Evolutionary conservation across 78 protist species (phyloP).

Genomic region (Chrysochromulina tobinii): DNA sequence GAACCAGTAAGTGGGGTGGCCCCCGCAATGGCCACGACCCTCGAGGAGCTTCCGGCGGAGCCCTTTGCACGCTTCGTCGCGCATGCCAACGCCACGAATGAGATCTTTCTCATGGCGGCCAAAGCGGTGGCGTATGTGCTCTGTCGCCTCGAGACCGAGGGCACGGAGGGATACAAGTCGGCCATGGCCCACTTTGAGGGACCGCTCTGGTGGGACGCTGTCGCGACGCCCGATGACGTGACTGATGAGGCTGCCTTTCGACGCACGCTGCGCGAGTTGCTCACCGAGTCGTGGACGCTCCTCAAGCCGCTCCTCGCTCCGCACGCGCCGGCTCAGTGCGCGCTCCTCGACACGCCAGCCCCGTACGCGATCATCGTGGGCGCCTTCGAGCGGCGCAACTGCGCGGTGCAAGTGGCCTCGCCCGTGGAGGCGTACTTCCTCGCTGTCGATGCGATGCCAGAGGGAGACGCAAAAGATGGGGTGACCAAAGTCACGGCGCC

Average conservation of each 20-base stretch:
- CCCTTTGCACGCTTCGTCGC: neutral
- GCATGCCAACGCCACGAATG: neutral
- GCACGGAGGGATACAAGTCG: too few species aligned
- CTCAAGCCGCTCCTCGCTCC: neutral
- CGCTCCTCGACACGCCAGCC: too few species aligned
- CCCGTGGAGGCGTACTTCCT: constrained; percentile 16
- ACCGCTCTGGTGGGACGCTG: constrained; percentile 11
- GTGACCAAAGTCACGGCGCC: neutral
- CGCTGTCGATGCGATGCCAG: neutral
- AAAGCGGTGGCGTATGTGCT: neutral
- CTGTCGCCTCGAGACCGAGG: neutral
- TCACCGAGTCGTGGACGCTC: neutral
- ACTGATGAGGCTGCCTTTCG: neutral
- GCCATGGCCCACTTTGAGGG: neutral
- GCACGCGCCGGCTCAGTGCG: neutral
- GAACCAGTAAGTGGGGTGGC: neutral
- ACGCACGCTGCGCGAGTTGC: neutral
- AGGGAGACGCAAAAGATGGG: neutral
- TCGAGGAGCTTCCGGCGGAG: neutral
- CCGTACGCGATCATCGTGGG: constrained; percentile 4
- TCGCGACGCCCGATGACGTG: neutral
- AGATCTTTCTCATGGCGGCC: constrained; percentile 11
- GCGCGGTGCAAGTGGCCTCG: neutral
- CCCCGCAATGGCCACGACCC: neutral
- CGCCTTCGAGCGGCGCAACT: neutral